These are phyloP conservation scores for Ploettnerulaceae sp. DNA, from an alignment of 2,329 filamentous ascomycete genomes.

Conservation along the genomic window DNA sequence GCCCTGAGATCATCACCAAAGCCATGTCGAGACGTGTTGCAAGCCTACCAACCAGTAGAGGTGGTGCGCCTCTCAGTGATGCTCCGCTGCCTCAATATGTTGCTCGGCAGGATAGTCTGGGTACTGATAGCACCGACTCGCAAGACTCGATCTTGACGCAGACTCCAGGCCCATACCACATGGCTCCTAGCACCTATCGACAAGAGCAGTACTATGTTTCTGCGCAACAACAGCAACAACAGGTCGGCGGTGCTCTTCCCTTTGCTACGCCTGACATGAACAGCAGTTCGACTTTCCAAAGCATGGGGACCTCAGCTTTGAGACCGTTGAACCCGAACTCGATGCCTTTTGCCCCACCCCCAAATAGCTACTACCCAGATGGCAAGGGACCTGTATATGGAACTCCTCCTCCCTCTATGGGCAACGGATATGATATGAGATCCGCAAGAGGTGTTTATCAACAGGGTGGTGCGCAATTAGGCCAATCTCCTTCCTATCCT, in stretches of 20 bases:
- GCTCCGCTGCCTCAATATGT: slow-evolving; percentile 8
- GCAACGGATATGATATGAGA: background rate
- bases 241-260: slow-evolving; percentile 1
- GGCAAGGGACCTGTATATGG: background rate
- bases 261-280: background rate
- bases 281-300: background rate
- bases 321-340: slow-evolving; percentile 6
- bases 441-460: background rate
- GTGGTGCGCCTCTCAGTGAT: background rate
- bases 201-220: background rate
- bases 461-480: background rate
- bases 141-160: slow-evolving; percentile 27
- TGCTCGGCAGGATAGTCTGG: background rate
- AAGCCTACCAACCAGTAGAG: slow-evolving; percentile 1
- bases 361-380: slow-evolving; percentile 2
- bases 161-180: slow-evolving; percentile 24
- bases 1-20: background rate
- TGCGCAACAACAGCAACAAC: too few relatives aligned
- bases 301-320: background rate
- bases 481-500: background rate
- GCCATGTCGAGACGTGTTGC: background rate
- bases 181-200: background rate
- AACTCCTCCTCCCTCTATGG: background rate
- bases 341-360: slow-evolving; percentile 7
- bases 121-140: slow-evolving; percentile 18